Base-by-base conservation (phyloP, 257 asterid genomes). In the Plectranthus barbatus region DNA sequence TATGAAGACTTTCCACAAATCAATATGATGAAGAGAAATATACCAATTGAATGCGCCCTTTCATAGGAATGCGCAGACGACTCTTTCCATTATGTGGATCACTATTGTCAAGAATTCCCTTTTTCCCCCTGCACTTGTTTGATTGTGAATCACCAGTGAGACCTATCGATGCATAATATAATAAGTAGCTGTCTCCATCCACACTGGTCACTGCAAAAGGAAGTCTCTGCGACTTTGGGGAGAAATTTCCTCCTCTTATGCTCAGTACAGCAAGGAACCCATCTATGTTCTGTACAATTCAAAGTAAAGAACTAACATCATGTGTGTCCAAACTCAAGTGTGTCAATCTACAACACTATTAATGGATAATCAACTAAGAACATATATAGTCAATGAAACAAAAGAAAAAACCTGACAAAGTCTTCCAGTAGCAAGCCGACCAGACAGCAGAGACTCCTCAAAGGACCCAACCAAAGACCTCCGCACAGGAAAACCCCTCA, bases 401-500 rank as follows among this genome's bases (percentile, higher is more conserved):
- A 62, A 23, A 41, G 42, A 73, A 61, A 65, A 39, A 56, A 89
- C 96, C 96, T 86, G 86, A 58, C 75, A 72, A 56, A 71, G 68
- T 56, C 63, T 84, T 76, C 91, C 94, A 37, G 69, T 70, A 26
- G 89, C 70, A 46, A 89, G 83, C 36, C 93, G 82, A 47, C 96
- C 96, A 64, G 97, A 86, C 69, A 86, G 77, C 53, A 89, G 81
- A 23, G 93, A 89, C 67, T 89, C 96, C 83, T 89, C 97, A 78
- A 89, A 86, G 13, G 94, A 89, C 60, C 97, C 95, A 67, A 89
- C 86, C 83, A 89, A 78, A 12, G 94, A 83, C 80, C 87, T 79
- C 74, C 91, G 81, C 61, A 79, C 82, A 52, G 88, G 74, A 71
- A 71, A 77, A 61, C 84, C 89, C 53, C 80, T 80, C 69, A 83